Evolutionary conservation across 2,329 filamentous ascomycete genomes (phyloP), one percentile per base, ranked within the genome.

Genomic region (Lachnellula cervina): DNA sequence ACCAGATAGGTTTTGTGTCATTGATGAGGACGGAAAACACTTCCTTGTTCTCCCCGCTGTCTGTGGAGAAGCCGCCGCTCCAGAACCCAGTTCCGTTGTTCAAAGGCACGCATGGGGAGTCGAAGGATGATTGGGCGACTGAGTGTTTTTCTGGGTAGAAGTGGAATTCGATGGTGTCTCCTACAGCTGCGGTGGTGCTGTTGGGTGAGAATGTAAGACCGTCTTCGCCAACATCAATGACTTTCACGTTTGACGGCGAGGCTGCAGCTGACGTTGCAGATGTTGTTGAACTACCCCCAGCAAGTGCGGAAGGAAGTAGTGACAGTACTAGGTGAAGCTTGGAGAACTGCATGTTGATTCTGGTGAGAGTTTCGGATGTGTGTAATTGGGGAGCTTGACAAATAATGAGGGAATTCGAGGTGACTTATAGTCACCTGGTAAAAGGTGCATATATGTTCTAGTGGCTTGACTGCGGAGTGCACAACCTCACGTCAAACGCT

Each of bases 101-200:
- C 17, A 67, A 49, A 16, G 70, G 71, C 17, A 49, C 28, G 56
- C 71, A 73, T 7, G 71, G 71, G 3, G 57, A 59, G 16, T 59
- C 63, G 47, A 73, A 73, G 34, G 62, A 61, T 17, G 65, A 66
- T 60, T 75, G 70, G 2, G 71, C 73, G 43, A 82, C 71, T 17
- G 74, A 75, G 73, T 82, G 80, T 70, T 77, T 80, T 56, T 62
- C 65, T 8, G 79, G 74, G 59, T 75, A 76, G 72, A 78, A 83
- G 64, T 79, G 76, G 72, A 77, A 83, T 70, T 82, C 78, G 55
- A 83, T 66, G 4, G 77, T 60, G 57, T 80, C 77, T 56, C 79
- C 80, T 7, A 74, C 55, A 11, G 71, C 67, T 17, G 80, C 80
- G 2, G 73, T 73, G 42, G 81, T 70, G 59, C 74, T 76, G 58